These are phyloP conservation scores for Leishmania braziliensis DNA, from an alignment of 208 protist species.

Conservation along the genomic window DNA sequence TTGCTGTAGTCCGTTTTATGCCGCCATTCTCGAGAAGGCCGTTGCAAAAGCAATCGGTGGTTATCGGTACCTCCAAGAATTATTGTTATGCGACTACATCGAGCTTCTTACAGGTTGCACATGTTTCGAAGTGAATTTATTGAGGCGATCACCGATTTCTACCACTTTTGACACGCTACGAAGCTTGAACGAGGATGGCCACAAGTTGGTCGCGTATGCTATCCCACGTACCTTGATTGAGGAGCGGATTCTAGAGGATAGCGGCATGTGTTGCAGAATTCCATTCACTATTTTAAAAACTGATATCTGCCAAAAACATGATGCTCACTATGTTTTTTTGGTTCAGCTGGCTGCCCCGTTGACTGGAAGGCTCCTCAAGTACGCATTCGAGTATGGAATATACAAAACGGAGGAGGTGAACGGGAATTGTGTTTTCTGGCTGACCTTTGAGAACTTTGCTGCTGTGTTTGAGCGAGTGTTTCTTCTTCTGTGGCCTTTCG, in stretches of 20 bases:
- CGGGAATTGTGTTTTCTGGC: constrained; percentile 56
- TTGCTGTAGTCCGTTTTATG: constrained; percentile 54
- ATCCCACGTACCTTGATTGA: constrained; percentile 17
- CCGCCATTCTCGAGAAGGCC: constrained; percentile 67
- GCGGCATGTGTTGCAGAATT: constrained; percentile 22
- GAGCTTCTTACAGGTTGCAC: constrained; percentile 60
- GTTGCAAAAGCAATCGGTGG: constrained; percentile 68
- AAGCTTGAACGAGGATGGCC: constrained; percentile 17
- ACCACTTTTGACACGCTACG: constrained; percentile 24
- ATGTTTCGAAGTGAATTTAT: constrained; percentile 55
- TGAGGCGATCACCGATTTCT: not conserved
- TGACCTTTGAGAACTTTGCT: constrained; percentile 62
- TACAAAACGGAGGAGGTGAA: constrained; percentile 17
- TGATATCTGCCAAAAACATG: constrained; percentile 29
- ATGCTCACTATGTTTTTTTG: constrained; percentile 27
- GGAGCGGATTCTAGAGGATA: constrained; percentile 16
- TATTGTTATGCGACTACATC: constrained; percentile 55
- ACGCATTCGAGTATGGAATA: constrained; percentile 14
- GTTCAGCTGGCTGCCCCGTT: constrained; percentile 24
- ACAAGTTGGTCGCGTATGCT: constrained; percentile 21
- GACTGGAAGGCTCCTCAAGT: constrained; percentile 4
- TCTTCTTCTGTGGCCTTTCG: constrained; percentile 60
- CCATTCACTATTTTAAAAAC: constrained; percentile 28
- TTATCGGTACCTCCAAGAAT: constrained; percentile 46
- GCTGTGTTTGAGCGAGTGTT: constrained; percentile 49